These are phyloP conservation scores for Neurospora discreta DNA, from an alignment of 495 filamentous ascomycete genomes.

Conservation along the genomic window DNA sequence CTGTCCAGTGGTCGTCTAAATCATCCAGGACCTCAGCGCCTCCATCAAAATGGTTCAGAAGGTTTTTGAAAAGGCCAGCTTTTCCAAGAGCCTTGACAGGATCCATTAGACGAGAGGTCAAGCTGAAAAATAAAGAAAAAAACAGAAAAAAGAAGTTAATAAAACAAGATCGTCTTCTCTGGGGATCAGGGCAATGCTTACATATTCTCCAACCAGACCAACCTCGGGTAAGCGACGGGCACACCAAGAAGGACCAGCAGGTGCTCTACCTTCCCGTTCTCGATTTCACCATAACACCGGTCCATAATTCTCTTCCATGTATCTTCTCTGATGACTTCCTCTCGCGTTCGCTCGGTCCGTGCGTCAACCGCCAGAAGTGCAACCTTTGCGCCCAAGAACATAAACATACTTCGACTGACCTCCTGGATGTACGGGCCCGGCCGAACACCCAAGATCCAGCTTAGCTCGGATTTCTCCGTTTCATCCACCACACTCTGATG, in stretches of 20 bases:
- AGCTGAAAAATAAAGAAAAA: conserved; percentile 28
- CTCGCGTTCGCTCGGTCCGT: conserved; percentile 74
- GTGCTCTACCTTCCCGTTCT: conserved; percentile 76
- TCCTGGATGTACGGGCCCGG: conserved; percentile 89
- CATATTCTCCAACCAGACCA: conserved; percentile 66
- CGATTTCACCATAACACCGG: conserved; percentile 67
- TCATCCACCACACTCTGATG: conserved; percentile 80
- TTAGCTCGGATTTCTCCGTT: conserved; percentile 71
- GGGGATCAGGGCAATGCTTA: conserved; percentile 19
- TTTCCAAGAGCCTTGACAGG: conserved; percentile 82
- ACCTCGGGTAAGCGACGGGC: conserved; percentile 86
- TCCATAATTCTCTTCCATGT: conserved; percentile 81
- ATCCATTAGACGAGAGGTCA: conserved; percentile 76
- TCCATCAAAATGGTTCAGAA: conserved; percentile 84
- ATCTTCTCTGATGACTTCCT: conserved; percentile 67
- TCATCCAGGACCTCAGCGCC: conserved; percentile 91
- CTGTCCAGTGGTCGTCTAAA: conserved; percentile 93
- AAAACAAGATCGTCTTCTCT: neutral
- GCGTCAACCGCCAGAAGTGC: conserved; percentile 83
- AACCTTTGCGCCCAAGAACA: conserved; percentile 66
- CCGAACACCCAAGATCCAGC: conserved; percentile 70
- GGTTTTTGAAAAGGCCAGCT: conserved; percentile 62
- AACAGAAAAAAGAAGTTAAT: conserved; percentile 3
- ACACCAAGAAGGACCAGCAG: conserved; percentile 76
- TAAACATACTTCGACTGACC: conserved; percentile 73